Conservation (phyloP, 495 filamentous ascomycete species). For the Penicillium nucicola region DNA sequence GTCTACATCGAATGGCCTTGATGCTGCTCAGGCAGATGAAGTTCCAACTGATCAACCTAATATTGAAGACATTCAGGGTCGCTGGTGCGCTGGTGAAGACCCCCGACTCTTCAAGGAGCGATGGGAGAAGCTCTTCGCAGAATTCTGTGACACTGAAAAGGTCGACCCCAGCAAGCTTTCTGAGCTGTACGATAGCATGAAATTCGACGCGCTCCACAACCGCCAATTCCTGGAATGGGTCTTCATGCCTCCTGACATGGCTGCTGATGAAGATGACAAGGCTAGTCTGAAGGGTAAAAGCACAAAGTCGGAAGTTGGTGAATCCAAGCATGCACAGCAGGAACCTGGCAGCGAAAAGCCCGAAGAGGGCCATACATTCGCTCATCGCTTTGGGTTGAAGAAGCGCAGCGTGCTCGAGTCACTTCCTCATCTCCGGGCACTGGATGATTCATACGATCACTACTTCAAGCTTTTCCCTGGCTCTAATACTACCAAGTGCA, state of each 20-base stretch:
- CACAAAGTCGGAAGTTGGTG: constrained; percentile 30
- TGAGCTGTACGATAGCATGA: constrained; percentile 98
- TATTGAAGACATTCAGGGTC: constrained; percentile 71
- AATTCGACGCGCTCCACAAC: constrained; percentile 97
- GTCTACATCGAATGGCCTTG: constrained; percentile 12
- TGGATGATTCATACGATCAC: constrained; percentile 53
- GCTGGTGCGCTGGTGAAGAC: constrained; percentile 97
- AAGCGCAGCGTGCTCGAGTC: constrained; percentile 41
- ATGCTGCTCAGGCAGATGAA: constrained; percentile 27
- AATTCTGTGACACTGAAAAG: constrained; percentile 96
- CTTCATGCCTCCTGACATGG: constrained; percentile 75
- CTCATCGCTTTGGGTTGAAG: constrained; percentile 48
- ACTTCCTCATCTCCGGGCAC: constrained; percentile 41
- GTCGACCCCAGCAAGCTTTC: constrained; percentile 98
- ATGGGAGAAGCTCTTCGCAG: constrained; percentile 97
- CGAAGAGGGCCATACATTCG: constrained; percentile 41
- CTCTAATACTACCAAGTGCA: constrained; percentile 71
- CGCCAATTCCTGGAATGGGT: constrained; percentile 97
- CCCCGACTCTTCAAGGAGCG: constrained; percentile 91
- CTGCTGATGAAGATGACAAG: constrained; percentile 63
- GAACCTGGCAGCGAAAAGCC: constrained; percentile 23
- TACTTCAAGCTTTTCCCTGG: constrained; percentile 89
- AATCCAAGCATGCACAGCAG: constrained; percentile 21
- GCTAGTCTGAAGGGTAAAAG: constrained; percentile 22
- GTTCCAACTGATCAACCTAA: constrained; percentile 43